Evolutionary conservation across 768 basidiomycete species (phyloP).

Genomic region (Jaapia argillacea): DNA sequence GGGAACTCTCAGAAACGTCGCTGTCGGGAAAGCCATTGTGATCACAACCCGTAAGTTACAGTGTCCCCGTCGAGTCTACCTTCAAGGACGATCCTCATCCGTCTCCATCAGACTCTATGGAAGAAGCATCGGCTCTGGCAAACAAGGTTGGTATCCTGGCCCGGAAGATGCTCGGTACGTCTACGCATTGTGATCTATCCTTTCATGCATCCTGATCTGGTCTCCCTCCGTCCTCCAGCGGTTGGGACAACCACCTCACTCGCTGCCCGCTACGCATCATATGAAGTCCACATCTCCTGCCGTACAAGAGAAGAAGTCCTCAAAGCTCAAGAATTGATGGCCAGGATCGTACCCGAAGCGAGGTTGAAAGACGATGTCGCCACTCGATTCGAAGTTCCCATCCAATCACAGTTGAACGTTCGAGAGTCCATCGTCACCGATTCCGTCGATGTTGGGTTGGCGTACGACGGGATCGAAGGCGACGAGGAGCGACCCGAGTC

Average conservation of each 20-base stretch:
- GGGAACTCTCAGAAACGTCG: constrained; percentile 55
- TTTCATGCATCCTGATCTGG: constrained; percentile 1
- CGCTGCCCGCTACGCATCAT: constrained; percentile 56
- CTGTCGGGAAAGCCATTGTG: constrained; percentile 58
- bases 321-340: constrained; percentile 51
- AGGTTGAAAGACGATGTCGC: constrained; percentile 65
- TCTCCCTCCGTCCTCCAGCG: constrained; percentile 25
- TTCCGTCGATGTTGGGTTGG: too few species aligned
- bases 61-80: neutral
- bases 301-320: constrained; percentile 50
- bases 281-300: constrained; percentile 70
- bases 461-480: too few species aligned
- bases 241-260: constrained; percentile 58
- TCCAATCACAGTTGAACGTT: constrained; percentile 15
- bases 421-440: constrained; percentile 3
- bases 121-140: constrained; percentile 72
- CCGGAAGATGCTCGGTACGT: constrained; percentile 53
- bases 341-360: constrained; percentile 43
- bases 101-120: constrained; percentile 56
- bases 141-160: constrained; percentile 72
- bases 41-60: constrained; percentile 55
- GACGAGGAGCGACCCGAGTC: neutral
- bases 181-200: neutral
- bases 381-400: constrained; percentile 65
- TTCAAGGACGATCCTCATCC: neutral